Evolutionary conservation across 768 basidiomycete genomes (phyloP).

Genomic region (Rhizopogon rudus): DNA sequence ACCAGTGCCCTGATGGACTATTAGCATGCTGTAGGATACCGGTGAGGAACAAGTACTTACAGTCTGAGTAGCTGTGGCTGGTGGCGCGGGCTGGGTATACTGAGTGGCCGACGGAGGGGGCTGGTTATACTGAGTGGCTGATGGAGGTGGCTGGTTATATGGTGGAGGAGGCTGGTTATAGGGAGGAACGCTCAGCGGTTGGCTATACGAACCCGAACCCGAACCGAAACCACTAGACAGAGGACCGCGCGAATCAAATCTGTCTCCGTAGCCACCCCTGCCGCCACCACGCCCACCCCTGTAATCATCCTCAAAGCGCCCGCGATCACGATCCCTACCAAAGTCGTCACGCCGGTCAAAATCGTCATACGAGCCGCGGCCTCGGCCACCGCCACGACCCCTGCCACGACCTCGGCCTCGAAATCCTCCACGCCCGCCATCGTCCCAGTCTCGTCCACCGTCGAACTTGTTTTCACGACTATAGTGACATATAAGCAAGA

Average conservation of each 20-base stretch:
- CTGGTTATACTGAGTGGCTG: conserved; percentile 21
- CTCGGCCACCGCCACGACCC: conserved; percentile 34
- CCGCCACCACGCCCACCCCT: conserved; percentile 32
- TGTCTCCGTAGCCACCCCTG: conserved; percentile 38
- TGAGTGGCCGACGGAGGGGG: conserved; percentile 17
- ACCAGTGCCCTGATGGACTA: conserved; percentile 42
- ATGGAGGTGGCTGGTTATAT: conserved; percentile 21
- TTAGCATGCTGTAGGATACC: background rate
- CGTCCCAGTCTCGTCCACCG: conserved; percentile 45
- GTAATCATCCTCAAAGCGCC: conserved; percentile 31
- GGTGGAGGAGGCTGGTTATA: conserved; percentile 23
- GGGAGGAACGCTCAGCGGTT: conserved; percentile 18
- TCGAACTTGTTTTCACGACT: conserved; percentile 32
- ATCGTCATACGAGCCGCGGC: conserved; percentile 25
- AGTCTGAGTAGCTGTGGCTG: conserved; percentile 14
- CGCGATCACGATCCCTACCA: conserved; percentile 31
- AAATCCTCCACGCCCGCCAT: conserved; percentile 26
- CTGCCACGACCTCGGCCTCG: conserved; percentile 39
- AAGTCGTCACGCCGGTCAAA: conserved; percentile 42
- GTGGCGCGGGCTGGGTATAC: conserved; percentile 20
- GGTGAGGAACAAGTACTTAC: conserved; percentile 20
- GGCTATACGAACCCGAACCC: conserved; percentile 15
- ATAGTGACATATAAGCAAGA: conserved; percentile 2
- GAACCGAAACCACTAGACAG: conserved; percentile 17
- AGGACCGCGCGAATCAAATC: conserved; percentile 37